A percentile compares a stretch with the other conserved stretches of the same genome.
phyloP scores from a whole-genome alignment of 371 early-diverging fungal genomes.

The Saksenaea oblongispora region DNA sequence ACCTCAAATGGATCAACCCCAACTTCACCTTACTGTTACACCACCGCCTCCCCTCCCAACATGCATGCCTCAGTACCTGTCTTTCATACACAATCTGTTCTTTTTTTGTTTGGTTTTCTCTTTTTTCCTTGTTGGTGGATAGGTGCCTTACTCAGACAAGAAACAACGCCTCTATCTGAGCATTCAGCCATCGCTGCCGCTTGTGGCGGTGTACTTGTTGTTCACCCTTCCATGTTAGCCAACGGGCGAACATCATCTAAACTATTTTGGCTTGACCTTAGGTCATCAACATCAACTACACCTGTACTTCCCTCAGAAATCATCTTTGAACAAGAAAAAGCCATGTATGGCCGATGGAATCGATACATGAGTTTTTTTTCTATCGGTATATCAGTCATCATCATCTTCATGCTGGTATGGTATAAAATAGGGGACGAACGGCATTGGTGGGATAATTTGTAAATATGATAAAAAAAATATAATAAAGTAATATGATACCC shows the following conservation, averaged over 20 bases:
- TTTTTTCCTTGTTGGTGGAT: constrained; percentile 53
- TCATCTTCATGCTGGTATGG: constrained; percentile 28
- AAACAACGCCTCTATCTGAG: neutral
- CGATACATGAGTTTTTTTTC: constrained; percentile 31
- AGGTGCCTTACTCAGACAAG: constrained; percentile 23
- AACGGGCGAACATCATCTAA: constrained; percentile 27
- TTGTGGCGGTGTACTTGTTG: constrained; percentile 6
- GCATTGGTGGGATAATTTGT: constrained; percentile 13
- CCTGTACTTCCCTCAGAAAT: neutral
- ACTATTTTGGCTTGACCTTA: constrained; percentile 10
- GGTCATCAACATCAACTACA: neutral
- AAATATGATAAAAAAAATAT: neutral
- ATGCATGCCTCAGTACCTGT: neutral
- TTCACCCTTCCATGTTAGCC: constrained; percentile 38
- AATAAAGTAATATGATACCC: too few relatives aligned
- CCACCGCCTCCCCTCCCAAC: neutral
- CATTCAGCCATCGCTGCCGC: neutral
- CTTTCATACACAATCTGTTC: constrained; percentile 35
- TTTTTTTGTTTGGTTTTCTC: constrained; percentile 47
- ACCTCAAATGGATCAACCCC: neutral
- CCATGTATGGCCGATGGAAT: constrained; percentile 31
- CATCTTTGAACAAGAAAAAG: constrained; percentile 8
- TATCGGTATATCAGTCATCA: constrained; percentile 15
- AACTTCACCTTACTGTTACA: neutral
- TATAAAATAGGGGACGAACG: constrained; percentile 19